Evolutionary conservation across 345 rosid genomes (phyloP), one percentile per base, ranked within the genome.

Genomic region (Hibiscus mutabilis): DNA sequence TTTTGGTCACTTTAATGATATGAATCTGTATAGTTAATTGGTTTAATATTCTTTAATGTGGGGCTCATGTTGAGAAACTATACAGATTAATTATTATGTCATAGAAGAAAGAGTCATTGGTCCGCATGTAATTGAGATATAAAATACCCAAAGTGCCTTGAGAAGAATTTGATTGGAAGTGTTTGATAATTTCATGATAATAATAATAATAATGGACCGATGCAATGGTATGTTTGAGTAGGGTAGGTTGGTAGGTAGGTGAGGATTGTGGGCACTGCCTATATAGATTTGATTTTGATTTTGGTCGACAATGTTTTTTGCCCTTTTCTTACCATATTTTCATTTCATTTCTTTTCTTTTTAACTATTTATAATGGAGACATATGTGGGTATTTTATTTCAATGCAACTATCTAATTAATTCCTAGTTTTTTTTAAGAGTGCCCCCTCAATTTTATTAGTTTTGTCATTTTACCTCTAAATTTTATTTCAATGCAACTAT

Each of bases 161-260:
- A 79, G 79, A 79, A 79, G 76, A 73, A 46, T 58, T 76, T 74
- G 75, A 76, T 76, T 76, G 66, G 73, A 69, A 66, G 35, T 24
- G 35, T 18, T 60, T 21, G 60, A 63, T 11, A 68, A 68, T 68
- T 40, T 55, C 33, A 80, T 62, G 68, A 49, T 49, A 47, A 44
- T 62, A 71, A 49, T 49, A 47, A 44, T 44, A 13, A 74, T 19
- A 52, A 25, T 29, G 46, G 42, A 70, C 18, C 65, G 60, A 70
- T 8, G 58, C 12, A 18, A 56, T 19, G 67, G 60, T 14, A 49
- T 69, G 12, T 27, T 24, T 31, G 6, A 66, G 52, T 76, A 60
- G 80, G 79, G 77, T 75, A 56, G 82, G 79, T 6, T 52, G 57
- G 58, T 53, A 53, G 58, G 24, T 69, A 13, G 76, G 74, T 51